Percentiles rank a stretch among this genome's conserved stretches.
phyloP scores from a whole-genome alignment of 164 flowering plant genomes.

The Santalum album region DNA sequence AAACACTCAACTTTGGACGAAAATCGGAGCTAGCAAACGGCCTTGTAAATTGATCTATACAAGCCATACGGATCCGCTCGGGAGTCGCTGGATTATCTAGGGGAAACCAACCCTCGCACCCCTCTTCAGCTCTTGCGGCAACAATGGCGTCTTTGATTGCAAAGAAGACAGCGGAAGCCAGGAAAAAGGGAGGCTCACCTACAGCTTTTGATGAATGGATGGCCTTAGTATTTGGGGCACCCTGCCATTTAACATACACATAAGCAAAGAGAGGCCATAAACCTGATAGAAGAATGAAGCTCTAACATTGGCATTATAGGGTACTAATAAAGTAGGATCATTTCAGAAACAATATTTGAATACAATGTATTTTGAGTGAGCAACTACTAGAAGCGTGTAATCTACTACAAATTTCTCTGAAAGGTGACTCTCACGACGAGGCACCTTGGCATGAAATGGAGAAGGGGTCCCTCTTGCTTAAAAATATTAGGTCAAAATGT shows the following conservation, averaged over 20 bases:
- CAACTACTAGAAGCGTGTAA: too few relatives aligned
- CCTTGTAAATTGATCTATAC: constrained; percentile 60
- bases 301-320: too few relatives aligned
- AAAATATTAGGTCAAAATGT: too few relatives aligned
- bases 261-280: background rate
- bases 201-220: constrained; percentile 97
- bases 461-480: too few relatives aligned
- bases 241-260: constrained; percentile 31
- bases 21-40: constrained; percentile 40
- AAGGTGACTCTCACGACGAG: too few relatives aligned
- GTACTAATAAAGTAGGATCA: too few relatives aligned
- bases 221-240: constrained; percentile 68
- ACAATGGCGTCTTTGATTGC: constrained; percentile 89
- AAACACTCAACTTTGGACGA: constrained; percentile 78
- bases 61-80: constrained; percentile 93
- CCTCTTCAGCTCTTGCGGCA: constrained; percentile 79
- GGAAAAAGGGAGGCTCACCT: constrained; percentile 96
- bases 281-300: background rate
- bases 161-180: constrained; percentile 83
- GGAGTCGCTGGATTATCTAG: constrained; percentile 96
- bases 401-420: too few relatives aligned
- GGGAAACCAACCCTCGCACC: constrained; percentile 72
- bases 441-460: too few relatives aligned
- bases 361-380: too few relatives aligned
- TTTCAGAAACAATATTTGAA: too few relatives aligned